Percentiles rank a stretch among this genome's conserved stretches.
phyloP scores from a whole-genome alignment of 2,329 filamentous ascomycete genomes.

The Chrysoporthe deuterocubensis region DNA sequence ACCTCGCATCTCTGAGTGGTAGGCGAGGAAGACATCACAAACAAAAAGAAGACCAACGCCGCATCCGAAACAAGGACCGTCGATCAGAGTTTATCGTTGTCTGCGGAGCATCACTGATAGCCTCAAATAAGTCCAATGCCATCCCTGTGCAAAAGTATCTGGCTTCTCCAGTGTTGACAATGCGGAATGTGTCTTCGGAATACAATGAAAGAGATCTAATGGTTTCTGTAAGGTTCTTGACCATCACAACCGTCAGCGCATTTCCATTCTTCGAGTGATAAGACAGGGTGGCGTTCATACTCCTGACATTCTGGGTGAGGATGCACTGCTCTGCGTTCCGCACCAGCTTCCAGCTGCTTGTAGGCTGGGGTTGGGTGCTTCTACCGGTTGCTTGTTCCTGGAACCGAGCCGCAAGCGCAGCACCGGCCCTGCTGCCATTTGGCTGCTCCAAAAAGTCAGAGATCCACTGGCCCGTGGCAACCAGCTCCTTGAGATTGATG shows the following conservation, averaged over 20 bases:
- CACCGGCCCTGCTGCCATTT: constrained; percentile 7
- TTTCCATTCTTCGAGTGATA: not conserved
- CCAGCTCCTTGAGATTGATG: constrained; percentile 1
- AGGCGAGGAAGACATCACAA: not conserved
- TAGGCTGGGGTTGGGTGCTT: not conserved
- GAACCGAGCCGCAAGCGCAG: not conserved
- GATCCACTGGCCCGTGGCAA: not conserved
- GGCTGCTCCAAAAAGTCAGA: not conserved
- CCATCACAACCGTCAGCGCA: not conserved
- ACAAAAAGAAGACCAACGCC: not conserved
- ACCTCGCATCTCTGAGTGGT: not conserved
- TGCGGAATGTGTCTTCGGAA: not conserved
- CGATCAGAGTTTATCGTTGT: not conserved
- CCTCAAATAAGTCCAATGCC: not conserved
- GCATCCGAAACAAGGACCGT: not conserved
- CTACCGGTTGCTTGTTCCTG: not conserved
- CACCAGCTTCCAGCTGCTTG: not conserved
- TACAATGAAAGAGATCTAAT: not conserved
- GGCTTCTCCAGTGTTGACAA: not conserved
- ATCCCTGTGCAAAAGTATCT: not conserved
- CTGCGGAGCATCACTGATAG: not conserved
- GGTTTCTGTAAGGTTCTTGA: not conserved
- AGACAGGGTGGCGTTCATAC: not conserved
- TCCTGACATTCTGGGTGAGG: not conserved
- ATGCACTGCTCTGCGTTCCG: not conserved